Percentiles rank a stretch among this genome's conserved stretches.
Conservation (phyloP, 176 grass and related monocot genomes). For the Oryza punctata region DNA sequence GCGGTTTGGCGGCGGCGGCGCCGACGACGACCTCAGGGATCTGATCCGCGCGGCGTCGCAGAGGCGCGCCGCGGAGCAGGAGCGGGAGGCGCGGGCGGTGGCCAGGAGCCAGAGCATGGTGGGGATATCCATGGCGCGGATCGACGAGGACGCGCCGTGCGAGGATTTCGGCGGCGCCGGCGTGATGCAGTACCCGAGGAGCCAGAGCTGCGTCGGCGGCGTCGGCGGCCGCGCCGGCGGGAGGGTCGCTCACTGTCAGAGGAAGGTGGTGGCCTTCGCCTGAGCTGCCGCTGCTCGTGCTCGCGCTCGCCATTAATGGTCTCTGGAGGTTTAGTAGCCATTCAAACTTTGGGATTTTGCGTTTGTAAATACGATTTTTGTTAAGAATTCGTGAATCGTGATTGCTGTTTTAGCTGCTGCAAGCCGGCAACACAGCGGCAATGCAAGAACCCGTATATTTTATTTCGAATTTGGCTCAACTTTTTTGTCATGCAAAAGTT, state of each 20-base stretch:
- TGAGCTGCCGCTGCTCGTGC: conserved; percentile 9
- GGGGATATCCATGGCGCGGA: conserved; percentile 46
- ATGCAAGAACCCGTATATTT: background rate
- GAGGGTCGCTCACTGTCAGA: conserved; percentile 21
- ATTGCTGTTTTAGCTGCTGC: background rate
- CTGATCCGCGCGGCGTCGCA: conserved; percentile 53
- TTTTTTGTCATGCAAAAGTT: background rate
- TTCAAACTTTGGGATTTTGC: background rate
- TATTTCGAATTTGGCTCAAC: background rate
- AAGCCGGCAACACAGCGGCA: background rate
- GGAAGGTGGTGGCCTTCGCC: conserved; percentile 9
- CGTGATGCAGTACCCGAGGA: conserved; percentile 12
- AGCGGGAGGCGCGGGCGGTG: conserved; percentile 19
- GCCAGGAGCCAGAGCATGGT: conserved; percentile 52
- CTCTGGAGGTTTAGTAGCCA: background rate
- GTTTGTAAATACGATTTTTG: conserved; percentile 9
- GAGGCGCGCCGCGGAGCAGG: conserved; percentile 12
- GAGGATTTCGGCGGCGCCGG: conserved; percentile 45
- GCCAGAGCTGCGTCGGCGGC: conserved; percentile 45
- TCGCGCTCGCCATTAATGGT: background rate
- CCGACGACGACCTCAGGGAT: conserved; percentile 48
- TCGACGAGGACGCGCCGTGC: conserved; percentile 56
- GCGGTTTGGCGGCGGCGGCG: background rate
- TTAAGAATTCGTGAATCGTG: background rate
- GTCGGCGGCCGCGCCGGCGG: background rate